Evolutionary conservation across 2,329 filamentous ascomycete genomes (phyloP), one percentile per base, ranked within the genome.

Genomic region (Pochonia chlamydosporia): DNA sequence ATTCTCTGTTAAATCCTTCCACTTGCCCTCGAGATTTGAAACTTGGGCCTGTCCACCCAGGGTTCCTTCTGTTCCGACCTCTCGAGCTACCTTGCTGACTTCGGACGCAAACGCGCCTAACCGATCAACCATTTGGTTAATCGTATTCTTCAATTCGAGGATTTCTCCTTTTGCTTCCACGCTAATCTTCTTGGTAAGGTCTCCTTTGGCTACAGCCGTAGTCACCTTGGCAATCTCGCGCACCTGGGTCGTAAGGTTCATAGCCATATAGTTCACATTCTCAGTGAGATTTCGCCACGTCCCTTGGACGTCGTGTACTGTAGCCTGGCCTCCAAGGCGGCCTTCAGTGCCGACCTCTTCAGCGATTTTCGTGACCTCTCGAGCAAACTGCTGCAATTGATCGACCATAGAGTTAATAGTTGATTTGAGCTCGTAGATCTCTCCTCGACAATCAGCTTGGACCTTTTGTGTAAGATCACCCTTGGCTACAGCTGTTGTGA

Each of bases 381-480:
- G 87, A 9, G 93, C 93, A 63, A 97, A 97, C 63, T 96, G 91
- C 62, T 95, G 89, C 49, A 99, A 75, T 66, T 96, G 93, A 65
- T 96, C 93, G 55, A 99, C 92, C 92, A 99, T 99, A 64, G 88
- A 93, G 70, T 99, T 99, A 74, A 97, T 99, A 40, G 93, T 97
- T 50, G 90, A 91, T 70, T 99, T 99, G 62, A 99, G 85, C 72
- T 88, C 89, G 63, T 84, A 87, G 60, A 91, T 97, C 76, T 92
- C 93, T 67, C 87, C 95, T 72, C 84, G 86, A 69, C 87, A 92
- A 61, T 89, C 89, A 51, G 91, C 91, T 66, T 95, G 89, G 31
- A 99, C 92, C 67, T 96, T 96, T 67, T 96, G 92, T 43, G 91
- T 96, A 58, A 99, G 76, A 65, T 99, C 93, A 69, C 92, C 92